Conservation (phyloP, 306 rosid genomes). For the Lagenaria siceraria region DNA sequence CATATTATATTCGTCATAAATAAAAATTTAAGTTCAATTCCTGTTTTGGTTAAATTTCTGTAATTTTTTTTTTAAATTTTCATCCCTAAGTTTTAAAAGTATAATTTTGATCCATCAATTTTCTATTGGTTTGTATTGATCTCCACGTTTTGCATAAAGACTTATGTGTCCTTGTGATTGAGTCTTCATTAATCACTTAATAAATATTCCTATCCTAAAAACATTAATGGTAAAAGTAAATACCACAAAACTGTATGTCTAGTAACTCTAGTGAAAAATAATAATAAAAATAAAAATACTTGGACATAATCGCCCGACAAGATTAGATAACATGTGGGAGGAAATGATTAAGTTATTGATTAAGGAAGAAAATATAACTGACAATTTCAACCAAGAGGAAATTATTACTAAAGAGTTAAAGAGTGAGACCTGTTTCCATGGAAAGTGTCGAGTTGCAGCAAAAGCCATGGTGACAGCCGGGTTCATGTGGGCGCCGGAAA, state of each 20-base stretch:
- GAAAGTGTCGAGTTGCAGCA: slow-evolving; percentile 47
- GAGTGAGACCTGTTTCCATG: slow-evolving; percentile 61
- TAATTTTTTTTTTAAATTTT: no score
- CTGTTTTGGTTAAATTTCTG: no score
- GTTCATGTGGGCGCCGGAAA: slow-evolving; percentile 87
- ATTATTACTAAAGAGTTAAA: not conserved
- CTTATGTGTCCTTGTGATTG: not conserved
- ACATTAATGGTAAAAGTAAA: not conserved
- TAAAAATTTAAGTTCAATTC: not conserved
- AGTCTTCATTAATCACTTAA: not conserved
- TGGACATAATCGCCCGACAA: not conserved
- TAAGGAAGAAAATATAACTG: not conserved
- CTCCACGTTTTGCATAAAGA: not conserved
- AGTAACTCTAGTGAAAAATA: not conserved
- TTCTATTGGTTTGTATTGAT: not conserved
- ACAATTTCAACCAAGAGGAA: not conserved
- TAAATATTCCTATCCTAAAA: not conserved
- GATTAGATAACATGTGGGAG: not conserved
- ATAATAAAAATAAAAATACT: not conserved
- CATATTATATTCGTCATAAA: not conserved
- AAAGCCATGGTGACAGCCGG: slow-evolving; percentile 79
- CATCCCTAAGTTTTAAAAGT: not conserved
- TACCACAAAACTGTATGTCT: not conserved
- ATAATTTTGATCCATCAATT: not conserved
- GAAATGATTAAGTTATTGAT: not conserved